Evolutionary conservation across 164 flowering plant species (phyloP), one percentile per base, ranked within the genome.

Genomic region (Kingdonia uniflora): DNA sequence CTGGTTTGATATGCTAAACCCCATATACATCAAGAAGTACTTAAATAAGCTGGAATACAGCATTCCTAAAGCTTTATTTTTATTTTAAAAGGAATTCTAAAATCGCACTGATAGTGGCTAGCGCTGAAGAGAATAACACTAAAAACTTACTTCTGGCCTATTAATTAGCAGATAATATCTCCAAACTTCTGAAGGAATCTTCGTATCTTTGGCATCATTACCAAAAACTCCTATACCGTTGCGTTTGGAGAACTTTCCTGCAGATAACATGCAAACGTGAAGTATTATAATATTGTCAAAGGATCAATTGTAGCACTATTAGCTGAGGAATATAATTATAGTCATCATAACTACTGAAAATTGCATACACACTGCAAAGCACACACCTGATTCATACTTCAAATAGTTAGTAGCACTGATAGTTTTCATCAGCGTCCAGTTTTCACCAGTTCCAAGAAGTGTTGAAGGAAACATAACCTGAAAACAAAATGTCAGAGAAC

Each of bases 391-490:
- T 84, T 88, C 97, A 68, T 88, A 92, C 50, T 86, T 92, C 43
- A 88, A 62, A 61, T 88, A 92, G 54, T 92, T 95, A n/a, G 99
- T 92, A 24, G 81, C 96, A 73, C 95, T 88, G 41, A 92, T 84
- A 23, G 83, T 88, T 65, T 86, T 88, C 97, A 88, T 82, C 68
- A 86, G 42, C 14, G 99, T 92, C 97, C 97, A 92, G 41, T 71
- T 76, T 68, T 92, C 97, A 44, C 75, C 86, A 54, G 97, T 84
- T 51, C 95, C 99, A 59, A 92, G 62, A 61, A 84, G 88, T 14
- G 87, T 78, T 23, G 95, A 82, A 38, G 96, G 96, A 73, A 92
- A 92, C 80, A 88, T 80, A 25, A 92, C 96, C 99, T 92, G 76
- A 49, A 61, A 58, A 23, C 24, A 29, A 4, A 61, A 8, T 29